Evolutionary conservation across 2,329 filamentous ascomycete species (phyloP).

Genomic region (Pyrenochaeta sp.): DNA sequence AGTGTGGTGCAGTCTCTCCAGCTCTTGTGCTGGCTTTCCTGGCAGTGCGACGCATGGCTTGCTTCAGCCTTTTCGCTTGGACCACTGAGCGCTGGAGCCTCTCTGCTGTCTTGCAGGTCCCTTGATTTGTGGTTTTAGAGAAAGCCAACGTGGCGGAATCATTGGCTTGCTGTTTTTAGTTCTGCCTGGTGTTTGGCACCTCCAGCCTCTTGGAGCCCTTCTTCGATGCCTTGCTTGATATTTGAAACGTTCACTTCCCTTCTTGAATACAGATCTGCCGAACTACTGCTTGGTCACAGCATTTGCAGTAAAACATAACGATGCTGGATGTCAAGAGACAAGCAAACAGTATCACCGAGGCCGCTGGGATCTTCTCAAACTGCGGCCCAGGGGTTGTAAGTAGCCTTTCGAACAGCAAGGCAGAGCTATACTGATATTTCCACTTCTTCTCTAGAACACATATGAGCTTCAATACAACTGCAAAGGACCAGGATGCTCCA

Average conservation of each 20-base stretch:
- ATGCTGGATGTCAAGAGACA: slow-evolving; percentile 4
- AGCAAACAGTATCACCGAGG: slow-evolving; percentile 17
- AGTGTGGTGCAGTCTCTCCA: neutral
- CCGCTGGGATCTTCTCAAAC: slow-evolving; percentile 21
- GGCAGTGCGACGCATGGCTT: slow-evolving; percentile 12
- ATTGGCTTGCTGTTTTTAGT: slow-evolving; percentile 14
- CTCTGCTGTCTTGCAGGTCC: slow-evolving; percentile 5
- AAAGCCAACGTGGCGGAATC: slow-evolving; percentile 4
- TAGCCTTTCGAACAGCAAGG: neutral
- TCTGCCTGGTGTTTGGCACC: neutral
- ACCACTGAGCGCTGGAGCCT: slow-evolving; percentile 5
- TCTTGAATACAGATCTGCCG: neutral
- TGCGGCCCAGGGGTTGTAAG: slow-evolving; percentile 22
- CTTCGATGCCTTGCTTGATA: slow-evolving; percentile 8
- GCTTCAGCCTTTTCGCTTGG: slow-evolving; percentile 1
- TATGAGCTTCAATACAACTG: slow-evolving; percentile 29
- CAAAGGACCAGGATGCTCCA: slow-evolving; percentile 24
- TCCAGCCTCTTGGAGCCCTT: slow-evolving; percentile 1
- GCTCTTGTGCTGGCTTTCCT: neutral
- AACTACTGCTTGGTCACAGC: neutral
- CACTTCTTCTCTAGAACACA: slow-evolving; percentile 6
- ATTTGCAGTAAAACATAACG: neutral
- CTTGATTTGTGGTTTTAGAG: neutral
- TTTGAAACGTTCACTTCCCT: slow-evolving; percentile 4
- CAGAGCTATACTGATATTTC: neutral